phyloP scores from a whole-genome alignment of 2,329 filamentous ascomycete genomes.

The Cladosporium sp. region DNA sequence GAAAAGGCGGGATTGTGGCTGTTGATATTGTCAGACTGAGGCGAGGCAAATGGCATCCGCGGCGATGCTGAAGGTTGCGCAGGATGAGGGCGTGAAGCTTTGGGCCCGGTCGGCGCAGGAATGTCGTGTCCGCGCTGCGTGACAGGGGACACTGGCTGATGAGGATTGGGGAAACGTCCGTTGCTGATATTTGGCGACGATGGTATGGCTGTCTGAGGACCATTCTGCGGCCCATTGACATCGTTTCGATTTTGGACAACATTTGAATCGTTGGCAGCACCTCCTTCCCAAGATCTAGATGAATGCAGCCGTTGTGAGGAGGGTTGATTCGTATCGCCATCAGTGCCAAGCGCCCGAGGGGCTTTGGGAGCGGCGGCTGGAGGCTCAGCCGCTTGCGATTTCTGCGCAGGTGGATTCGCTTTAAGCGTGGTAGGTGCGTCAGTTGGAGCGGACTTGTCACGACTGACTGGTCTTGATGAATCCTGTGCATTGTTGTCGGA shows the following conservation, averaged over 20 bases:
- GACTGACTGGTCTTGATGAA: background rate
- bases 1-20: background rate
- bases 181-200: slow-evolving; percentile 20
- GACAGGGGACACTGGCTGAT: slow-evolving; percentile 24
- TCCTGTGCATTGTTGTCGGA: slow-evolving; percentile 10
- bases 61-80: slow-evolving; percentile 23
- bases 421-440: slow-evolving; percentile 33
- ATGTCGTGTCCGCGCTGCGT: slow-evolving; percentile 23
- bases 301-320: slow-evolving; percentile 26
- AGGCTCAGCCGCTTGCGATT: slow-evolving; percentile 22
- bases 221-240: slow-evolving; percentile 7
- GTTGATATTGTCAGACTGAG: slow-evolving; percentile 18
- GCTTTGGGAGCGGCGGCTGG: slow-evolving; percentile 30
- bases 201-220: slow-evolving; percentile 14
- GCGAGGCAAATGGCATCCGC: slow-evolving; percentile 24
- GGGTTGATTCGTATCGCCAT: slow-evolving; percentile 19
- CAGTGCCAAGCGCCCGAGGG: slow-evolving; percentile 26
- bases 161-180: slow-evolving; percentile 16
- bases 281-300: slow-evolving; percentile 27
- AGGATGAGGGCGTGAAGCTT: slow-evolving; percentile 24
- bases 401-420: slow-evolving; percentile 38
- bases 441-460: slow-evolving; percentile 1
- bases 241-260: slow-evolving; percentile 22
- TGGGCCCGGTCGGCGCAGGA: slow-evolving; percentile 28
- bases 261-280: slow-evolving; percentile 23